These are phyloP conservation scores for Bonia amplexicaulis DNA, from an alignment of 176 grass and related monocot species.

Conservation along the genomic window DNA sequence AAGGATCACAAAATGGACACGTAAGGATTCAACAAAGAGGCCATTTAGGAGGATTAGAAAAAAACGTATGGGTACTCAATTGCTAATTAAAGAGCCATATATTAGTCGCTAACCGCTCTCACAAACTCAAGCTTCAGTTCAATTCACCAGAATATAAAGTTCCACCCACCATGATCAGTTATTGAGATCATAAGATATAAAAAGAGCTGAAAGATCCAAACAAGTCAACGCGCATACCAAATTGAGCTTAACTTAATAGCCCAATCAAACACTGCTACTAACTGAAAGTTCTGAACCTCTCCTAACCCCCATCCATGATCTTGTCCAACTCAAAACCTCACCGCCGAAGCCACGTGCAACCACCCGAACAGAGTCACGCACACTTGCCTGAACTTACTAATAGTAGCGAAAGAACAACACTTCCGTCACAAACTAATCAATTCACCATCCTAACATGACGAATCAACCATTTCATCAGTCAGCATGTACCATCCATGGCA, in stretches of 20 bases:
- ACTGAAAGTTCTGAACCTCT: background rate
- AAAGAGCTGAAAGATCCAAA: background rate
- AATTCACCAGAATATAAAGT: background rate
- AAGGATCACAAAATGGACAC: background rate
- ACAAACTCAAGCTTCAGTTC: background rate
- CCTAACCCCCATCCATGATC: background rate
- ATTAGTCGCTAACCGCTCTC: background rate
- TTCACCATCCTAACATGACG: constrained; percentile 1
- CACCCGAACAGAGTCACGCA: background rate
- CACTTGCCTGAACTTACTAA: background rate
- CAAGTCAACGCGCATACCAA: background rate
- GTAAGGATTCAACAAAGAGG: background rate
- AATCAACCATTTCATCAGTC: background rate
- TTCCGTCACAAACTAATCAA: background rate
- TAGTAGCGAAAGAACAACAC: background rate
- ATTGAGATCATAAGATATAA: background rate
- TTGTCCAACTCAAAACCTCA: background rate
- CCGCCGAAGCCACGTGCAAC: background rate
- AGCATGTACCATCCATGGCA: background rate
- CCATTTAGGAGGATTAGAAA: background rate
- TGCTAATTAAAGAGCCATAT: background rate
- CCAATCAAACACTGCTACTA: background rate
- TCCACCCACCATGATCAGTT: background rate
- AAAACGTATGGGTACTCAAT: background rate
- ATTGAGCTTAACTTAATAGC: background rate